Percentiles rank a stretch among this genome's conserved stretches.
These are phyloP conservation scores for Kodamaea neixiangensis DNA, from an alignment of 805 yeast species.

Conservation along the genomic window DNA sequence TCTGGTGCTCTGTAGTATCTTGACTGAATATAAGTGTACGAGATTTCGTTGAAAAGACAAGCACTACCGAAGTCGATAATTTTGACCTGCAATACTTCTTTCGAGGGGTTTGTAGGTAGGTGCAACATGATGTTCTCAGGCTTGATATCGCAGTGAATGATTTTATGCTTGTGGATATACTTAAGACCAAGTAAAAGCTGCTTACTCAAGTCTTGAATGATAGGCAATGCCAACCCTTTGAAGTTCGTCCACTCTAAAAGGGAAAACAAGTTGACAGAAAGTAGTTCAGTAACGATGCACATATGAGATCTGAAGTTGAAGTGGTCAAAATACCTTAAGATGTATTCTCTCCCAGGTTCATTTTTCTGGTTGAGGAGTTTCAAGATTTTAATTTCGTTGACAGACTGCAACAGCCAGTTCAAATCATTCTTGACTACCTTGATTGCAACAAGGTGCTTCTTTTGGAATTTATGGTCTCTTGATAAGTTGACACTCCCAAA, in stretches of 20 bases:
- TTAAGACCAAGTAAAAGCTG: slow-evolving; percentile 62
- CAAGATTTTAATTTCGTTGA: slow-evolving; percentile 71
- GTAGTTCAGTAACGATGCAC: slow-evolving; percentile 75
- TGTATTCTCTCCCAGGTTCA: slow-evolving; percentile 7
- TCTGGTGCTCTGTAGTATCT: slow-evolving; percentile 82
- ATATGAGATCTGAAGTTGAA: slow-evolving; percentile 81
- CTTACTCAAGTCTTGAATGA: slow-evolving; percentile 47
- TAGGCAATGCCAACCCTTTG: slow-evolving; percentile 46
- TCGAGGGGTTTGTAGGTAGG: slow-evolving; percentile 24
- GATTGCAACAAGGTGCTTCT: slow-evolving; percentile 60
- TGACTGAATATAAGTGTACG: slow-evolving; percentile 58
- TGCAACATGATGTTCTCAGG: slow-evolving; percentile 78
- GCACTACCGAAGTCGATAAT: slow-evolving; percentile 83
- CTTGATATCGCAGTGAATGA: slow-evolving; percentile 84
- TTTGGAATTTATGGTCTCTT: slow-evolving; percentile 56
- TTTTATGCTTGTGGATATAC: slow-evolving; percentile 54
- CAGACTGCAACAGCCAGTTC: slow-evolving; percentile 75
- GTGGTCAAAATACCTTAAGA: slow-evolving; percentile 54
- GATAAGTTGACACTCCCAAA: slow-evolving; percentile 79
- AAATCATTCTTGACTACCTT: slow-evolving; percentile 75
- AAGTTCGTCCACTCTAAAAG: slow-evolving; percentile 51
- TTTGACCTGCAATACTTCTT: slow-evolving; percentile 50
- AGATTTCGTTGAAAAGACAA: slow-evolving; percentile 44
- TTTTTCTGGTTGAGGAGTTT: slow-evolving; percentile 42
- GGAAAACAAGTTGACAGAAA: slow-evolving; percentile 68